Evolutionary conservation across 306 rosid species (phyloP), one percentile per base, ranked within the genome.

Genomic region (Rosa multiflora): DNA sequence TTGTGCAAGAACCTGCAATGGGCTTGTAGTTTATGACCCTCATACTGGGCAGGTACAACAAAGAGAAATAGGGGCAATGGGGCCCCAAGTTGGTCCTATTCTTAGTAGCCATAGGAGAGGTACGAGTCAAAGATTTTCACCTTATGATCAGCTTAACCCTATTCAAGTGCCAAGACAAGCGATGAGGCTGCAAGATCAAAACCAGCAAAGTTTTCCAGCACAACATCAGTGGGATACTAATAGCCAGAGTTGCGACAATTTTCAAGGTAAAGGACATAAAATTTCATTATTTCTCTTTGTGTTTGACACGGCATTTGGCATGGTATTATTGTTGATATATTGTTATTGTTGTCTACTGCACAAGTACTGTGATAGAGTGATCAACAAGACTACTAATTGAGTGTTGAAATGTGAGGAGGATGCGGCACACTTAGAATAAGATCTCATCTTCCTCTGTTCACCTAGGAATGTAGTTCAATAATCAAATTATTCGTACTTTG

Each of bases 101-200:
- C 51, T 18, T 26, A 47, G 46, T 26, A 46, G 13, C 40, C 69
- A 74, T 11, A 62, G 6, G 46, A 62, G 71, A 10, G 4, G 32
- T 75, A 39, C 48, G n/a, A 8, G 14, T 67, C 71, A 67, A 39
- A 39, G 48, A 67, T 46, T 44, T 75, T 2, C 71, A 26, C 61
- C 79, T 75, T 61, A 62, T 59, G 44, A 58, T 5, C 68, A 21
- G 14, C 78, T 40, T 12, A 26, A 42, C 4, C 78, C 68, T 12
- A 5, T 59, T 15, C 69, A 59, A 40, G 51, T 21, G 42, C 78
- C 49, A 11, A 43, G 70, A 44, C 78, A 15, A 47, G 70, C 17
- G 55, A 75, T 75, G 44, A 59, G 8, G 44, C 44, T 43, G 69
- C 69, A 64, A 46, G 61, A 49, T 47, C 71, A 62, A 62, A 62